Evolutionary conservation across 805 yeast genomes (phyloP).

Genomic region (Wickerhamomyces canadensis): DNA sequence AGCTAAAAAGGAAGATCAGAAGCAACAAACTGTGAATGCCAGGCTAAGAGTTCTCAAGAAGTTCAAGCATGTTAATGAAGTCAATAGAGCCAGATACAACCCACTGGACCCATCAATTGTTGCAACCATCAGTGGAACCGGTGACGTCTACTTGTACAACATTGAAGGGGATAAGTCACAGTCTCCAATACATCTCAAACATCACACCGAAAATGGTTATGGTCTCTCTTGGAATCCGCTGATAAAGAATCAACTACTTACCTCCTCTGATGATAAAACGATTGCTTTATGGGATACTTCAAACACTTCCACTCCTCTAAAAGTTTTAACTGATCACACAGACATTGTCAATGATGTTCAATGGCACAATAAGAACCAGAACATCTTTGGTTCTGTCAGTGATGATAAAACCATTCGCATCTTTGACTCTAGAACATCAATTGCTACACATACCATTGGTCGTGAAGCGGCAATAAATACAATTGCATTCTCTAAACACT

Average conservation of each 20-base stretch:
- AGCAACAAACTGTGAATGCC: slow-evolving; percentile 35
- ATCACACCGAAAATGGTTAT: slow-evolving; percentile 66
- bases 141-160: slow-evolving; percentile 51
- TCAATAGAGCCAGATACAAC: slow-evolving; percentile 67
- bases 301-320: slow-evolving; percentile 21
- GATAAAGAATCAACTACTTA: slow-evolving; percentile 43
- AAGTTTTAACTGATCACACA: slow-evolving; percentile 34
- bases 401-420: slow-evolving; percentile 57
- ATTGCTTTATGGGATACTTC: slow-evolving; percentile 56
- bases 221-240: slow-evolving; percentile 64
- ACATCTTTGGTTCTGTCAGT: slow-evolving; percentile 64
- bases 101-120: slow-evolving; percentile 52
- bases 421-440: slow-evolving; percentile 44
- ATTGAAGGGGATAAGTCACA: slow-evolving; percentile 24
- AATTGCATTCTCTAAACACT: slow-evolving; percentile 58
- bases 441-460: slow-evolving; percentile 22
- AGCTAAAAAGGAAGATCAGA: slow-evolving; percentile 7
- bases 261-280: slow-evolving; percentile 62
- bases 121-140: slow-evolving; percentile 65
- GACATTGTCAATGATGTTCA: slow-evolving; percentile 72
- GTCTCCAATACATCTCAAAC: slow-evolving; percentile 30
- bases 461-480: slow-evolving; percentile 47
- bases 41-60: slow-evolving; percentile 58
- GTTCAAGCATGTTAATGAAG: slow-evolving; percentile 55
- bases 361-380: slow-evolving; percentile 52